Percentiles rank a stretch among this genome's conserved stretches.
These are phyloP conservation scores for Yarrowia deformans DNA, from an alignment of 805 yeast genomes.

Conservation along the genomic window DNA sequence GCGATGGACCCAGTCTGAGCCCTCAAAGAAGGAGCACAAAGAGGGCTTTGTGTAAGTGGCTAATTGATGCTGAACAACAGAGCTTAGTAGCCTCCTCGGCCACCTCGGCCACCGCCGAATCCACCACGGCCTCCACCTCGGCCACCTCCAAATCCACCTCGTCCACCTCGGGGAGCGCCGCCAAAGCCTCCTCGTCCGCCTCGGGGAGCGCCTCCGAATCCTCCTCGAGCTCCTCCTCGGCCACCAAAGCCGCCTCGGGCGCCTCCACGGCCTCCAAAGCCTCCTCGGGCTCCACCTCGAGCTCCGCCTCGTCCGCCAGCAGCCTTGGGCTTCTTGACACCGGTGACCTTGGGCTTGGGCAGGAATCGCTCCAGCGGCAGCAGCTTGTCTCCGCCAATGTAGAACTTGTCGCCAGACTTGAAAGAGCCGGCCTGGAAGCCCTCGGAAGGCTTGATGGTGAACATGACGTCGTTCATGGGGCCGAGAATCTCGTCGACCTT, in stretches of 20 bases:
- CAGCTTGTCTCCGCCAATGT: constrained; percentile 92
- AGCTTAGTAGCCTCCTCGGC: constrained; percentile 37
- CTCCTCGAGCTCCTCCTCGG: constrained; percentile 44
- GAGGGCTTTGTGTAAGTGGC: neutral
- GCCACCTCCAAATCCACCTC: constrained; percentile 40
- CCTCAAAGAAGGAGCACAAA: neutral
- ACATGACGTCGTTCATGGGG: constrained; percentile 96
- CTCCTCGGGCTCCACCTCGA: constrained; percentile 54
- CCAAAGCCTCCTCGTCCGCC: constrained; percentile 49
- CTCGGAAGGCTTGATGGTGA: constrained; percentile 94
- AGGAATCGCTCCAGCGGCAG: constrained; percentile 95
- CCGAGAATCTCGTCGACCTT: constrained; percentile 98
- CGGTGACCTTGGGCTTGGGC: constrained; percentile 94
- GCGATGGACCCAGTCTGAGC: constrained; percentile 1
- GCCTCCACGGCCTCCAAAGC: constrained; percentile 53
- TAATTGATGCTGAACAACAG: neutral
- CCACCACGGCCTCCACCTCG: constrained; percentile 38
- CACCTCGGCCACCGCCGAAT: constrained; percentile 31
- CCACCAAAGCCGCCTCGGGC: constrained; percentile 46
- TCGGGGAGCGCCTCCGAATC: constrained; percentile 44
- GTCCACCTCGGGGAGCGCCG: constrained; percentile 41
- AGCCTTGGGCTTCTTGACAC: constrained; percentile 73
- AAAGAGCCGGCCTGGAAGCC: constrained; percentile 95
- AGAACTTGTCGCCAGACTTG: constrained; percentile 95
- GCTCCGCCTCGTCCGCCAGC: constrained; percentile 61